These are phyloP conservation scores for Collybia sp. DNA, from an alignment of 768 basidiomycete species.

Conservation along the genomic window DNA sequence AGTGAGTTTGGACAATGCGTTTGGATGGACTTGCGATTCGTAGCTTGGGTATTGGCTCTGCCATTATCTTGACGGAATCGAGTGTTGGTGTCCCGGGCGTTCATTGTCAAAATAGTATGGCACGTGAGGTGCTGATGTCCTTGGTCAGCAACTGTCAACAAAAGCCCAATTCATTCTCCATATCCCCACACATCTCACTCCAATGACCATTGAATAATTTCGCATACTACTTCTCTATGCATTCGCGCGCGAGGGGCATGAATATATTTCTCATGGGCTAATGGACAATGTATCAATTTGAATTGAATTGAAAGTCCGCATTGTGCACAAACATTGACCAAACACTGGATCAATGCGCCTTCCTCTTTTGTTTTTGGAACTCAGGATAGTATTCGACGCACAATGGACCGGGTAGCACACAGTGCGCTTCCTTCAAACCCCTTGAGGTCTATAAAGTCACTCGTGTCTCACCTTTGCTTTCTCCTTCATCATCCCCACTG, in stretches of 20 bases:
- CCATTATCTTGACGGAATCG: constrained; percentile 20
- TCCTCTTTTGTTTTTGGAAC: constrained; percentile 11
- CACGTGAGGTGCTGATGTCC: background rate
- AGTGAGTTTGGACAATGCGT: background rate
- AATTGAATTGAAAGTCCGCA: constrained; percentile 8
- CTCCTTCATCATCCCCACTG: constrained; percentile 16
- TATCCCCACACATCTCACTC: too few species aligned
- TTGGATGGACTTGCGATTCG: constrained; percentile 27
- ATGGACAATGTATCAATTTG: constrained; percentile 7
- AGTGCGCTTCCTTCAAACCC: constrained; percentile 12
- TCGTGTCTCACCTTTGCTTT: constrained; percentile 9
- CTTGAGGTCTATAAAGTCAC: constrained; percentile 24
- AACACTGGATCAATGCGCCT: constrained; percentile 5
- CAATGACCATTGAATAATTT: too few species aligned
- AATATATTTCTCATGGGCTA: constrained; percentile 1
- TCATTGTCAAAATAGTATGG: background rate
- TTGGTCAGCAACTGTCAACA: constrained; percentile 9
- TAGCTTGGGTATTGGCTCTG: constrained; percentile 35
- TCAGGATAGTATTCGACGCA: too few species aligned
- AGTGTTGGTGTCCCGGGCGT: background rate
- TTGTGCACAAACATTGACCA: constrained; percentile 11
- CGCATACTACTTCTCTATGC: too few species aligned
- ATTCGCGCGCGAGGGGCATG: constrained; percentile 1
- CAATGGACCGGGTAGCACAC: constrained; percentile 8
- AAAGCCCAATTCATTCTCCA: constrained; percentile 5